Evolutionary conservation across 2,329 filamentous ascomycete genomes (phyloP).

Genomic region (Ophiostoma australiae): DNA sequence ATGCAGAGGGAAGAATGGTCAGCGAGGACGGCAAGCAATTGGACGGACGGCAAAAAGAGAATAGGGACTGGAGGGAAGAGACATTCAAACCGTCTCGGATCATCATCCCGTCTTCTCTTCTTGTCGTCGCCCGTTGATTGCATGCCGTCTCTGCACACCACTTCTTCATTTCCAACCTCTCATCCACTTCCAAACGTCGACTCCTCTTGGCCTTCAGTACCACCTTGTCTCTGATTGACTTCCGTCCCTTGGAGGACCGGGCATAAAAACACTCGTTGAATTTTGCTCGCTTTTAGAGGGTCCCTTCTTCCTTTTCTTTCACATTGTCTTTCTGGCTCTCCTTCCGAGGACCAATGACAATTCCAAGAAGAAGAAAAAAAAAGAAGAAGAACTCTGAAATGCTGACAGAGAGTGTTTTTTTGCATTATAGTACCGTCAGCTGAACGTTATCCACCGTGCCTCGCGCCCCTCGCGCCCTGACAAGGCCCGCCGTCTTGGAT

Average conservation of each 20-base stretch:
- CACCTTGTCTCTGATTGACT: slow-evolving; percentile 24
- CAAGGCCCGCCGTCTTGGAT: slow-evolving; percentile 99
- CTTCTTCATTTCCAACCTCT: slow-evolving; percentile 7
- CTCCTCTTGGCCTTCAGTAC: slow-evolving; percentile 16
- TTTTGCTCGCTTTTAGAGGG: slow-evolving; percentile 36
- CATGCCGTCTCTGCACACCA: not conserved
- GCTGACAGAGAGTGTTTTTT: slow-evolving; percentile 92
- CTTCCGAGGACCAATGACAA: not conserved
- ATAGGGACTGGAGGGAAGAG: not conserved
- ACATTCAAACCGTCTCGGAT: not conserved
- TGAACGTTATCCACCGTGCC: slow-evolving; percentile 99
- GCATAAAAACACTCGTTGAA: slow-evolving; percentile 91
- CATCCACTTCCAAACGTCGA: not conserved
- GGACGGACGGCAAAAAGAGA: not conserved
- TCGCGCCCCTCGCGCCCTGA: slow-evolving; percentile 97
- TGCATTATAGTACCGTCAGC: slow-evolving; percentile 86
- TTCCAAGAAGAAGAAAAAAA: not conserved
- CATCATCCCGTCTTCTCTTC: not conserved
- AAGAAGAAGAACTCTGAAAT: slow-evolving; percentile 11
- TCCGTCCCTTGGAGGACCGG: slow-evolving; percentile 51
- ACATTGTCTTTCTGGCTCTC: not conserved
- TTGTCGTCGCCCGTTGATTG: not conserved
- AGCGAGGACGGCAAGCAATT: not conserved
- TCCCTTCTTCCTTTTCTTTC: slow-evolving; percentile 13
- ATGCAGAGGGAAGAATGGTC: not conserved